Base-by-base conservation (phyloP, 179 eudicot genomes). In the Vitellaria paradoxa region DNA sequence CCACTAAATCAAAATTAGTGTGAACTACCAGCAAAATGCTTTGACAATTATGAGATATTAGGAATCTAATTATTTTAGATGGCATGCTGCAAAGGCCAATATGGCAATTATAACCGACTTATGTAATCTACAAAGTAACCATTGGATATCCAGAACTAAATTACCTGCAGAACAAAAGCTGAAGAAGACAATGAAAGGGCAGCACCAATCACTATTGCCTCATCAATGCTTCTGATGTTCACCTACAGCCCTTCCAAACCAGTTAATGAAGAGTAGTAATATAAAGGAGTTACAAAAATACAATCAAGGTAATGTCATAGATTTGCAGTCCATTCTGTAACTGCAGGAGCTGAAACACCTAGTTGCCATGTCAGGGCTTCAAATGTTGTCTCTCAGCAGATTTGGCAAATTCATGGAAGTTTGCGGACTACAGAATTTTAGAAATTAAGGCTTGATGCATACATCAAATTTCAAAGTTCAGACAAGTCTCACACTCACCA, bases 91-190 rank as follows among this genome's bases (percentile, higher is more conserved):
- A 64, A 64, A 46, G 53, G 23, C 53, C 71, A 21, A 68, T 63
- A 45, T 52, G 26, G 56, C 69, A 2, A 75, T 20, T 49, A 37
- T n/a, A 56, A 76, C 26, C 63, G 53, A 65, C 64, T 65, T 52
- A 21, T 46, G 40, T 42, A 20, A 9, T 56, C 57, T 21, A 52
- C 30, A 13, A 14, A 80, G 65, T 53, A 13, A 80, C 20, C 2
- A 14, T 13, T 12, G 40, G 30, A 24, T 64, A 57, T 17, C 37
- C 5, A 59, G 11, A 60, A 62, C 37, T 11, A 67, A 61, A 82
- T n/a, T 88, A 93, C 99, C 99, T 96, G 99, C 77, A 96, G 89
- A 80, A 96, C 99, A 85, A 96, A 96, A 73, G 99, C 99, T 42
- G 99, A 96, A 82, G 99, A 96, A 57, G 99, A 96, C 80, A 96